Conservation (phyloP, 768 basidiomycete genomes). For the Asterophora parasitica region DNA sequence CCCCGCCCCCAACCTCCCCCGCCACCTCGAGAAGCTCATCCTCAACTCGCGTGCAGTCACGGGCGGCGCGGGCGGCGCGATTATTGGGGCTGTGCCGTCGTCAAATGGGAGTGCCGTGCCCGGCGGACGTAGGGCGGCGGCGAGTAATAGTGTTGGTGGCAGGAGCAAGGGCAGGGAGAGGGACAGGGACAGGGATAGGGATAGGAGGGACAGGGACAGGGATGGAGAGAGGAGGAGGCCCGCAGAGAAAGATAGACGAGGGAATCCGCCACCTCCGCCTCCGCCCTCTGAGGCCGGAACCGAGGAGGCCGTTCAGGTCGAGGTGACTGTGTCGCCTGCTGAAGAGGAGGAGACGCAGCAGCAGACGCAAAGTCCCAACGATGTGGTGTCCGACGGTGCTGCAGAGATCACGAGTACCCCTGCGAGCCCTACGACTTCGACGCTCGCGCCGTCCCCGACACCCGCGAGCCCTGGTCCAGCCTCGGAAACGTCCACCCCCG, state of each 20-base stretch:
- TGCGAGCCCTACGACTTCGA: too few species aligned
- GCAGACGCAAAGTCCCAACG: too few species aligned
- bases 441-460: too few species aligned
- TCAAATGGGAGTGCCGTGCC: slow-evolving; percentile 29
- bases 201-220: slow-evolving; percentile 13
- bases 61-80: slow-evolving; percentile 24
- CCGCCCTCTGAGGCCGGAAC: slow-evolving; percentile 17
- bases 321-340: neutral
- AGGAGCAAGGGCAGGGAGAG: slow-evolving; percentile 20
- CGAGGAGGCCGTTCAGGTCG: neutral
- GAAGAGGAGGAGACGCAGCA: neutral
- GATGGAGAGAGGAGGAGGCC: slow-evolving; percentile 25
- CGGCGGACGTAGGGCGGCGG: slow-evolving; percentile 18
- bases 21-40: slow-evolving; percentile 92
- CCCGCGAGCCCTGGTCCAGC: too few species aligned
- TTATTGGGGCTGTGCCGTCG: slow-evolving; percentile 17
- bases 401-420: too few species aligned
- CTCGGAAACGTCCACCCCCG: too few species aligned
- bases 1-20: slow-evolving; percentile 80
- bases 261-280: slow-evolving; percentile 14
- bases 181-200: slow-evolving; percentile 14
- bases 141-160: slow-evolving; percentile 8
- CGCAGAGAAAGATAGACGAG: slow-evolving; percentile 18
- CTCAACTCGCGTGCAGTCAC: slow-evolving; percentile 52
- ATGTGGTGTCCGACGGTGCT: too few species aligned